Evolutionary conservation across 2,329 filamentous ascomycete genomes (phyloP).

Genomic region (Sclerotinia subarctica): DNA sequence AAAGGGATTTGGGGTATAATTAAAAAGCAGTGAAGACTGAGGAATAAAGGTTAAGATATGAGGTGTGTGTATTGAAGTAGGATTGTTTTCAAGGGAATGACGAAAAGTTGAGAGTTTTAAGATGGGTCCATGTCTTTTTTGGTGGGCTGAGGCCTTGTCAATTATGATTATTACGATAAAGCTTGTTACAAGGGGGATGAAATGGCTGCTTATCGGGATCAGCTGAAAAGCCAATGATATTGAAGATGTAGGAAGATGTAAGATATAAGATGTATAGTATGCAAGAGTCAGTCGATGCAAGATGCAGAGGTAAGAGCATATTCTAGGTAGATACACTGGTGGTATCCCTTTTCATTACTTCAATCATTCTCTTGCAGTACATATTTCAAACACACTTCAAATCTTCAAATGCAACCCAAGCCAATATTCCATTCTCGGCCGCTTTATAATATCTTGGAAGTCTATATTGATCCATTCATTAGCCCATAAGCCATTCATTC

Average conservation of each 20-base stretch:
- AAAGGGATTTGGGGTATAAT: background rate
- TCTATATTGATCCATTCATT: background rate
- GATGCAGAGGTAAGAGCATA: no score
- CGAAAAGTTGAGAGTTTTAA: constrained; percentile 10
- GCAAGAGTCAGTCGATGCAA: no score
- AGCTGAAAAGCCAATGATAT: no score
- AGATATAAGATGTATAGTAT: no score
- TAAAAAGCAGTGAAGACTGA: background rate
- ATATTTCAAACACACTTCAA: no score
- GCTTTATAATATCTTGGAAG: background rate
- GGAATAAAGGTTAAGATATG: background rate
- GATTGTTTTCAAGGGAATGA: background rate
- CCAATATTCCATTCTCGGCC: background rate
- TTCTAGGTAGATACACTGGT: no score
- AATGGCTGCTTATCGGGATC: no score
- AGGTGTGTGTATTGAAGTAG: background rate
- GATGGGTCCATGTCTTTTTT: constrained; percentile 7
- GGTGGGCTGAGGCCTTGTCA: constrained; percentile 17
- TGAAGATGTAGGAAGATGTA: no score
- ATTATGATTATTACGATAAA: constrained; percentile 14
- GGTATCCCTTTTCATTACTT: no score
- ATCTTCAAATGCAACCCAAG: no score
- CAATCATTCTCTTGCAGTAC: no score
- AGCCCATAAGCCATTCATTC: no score
- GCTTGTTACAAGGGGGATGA: background rate